Conservation (phyloP, 2,329 filamentous ascomycete species). For the Sporothrix humicola region DNA sequence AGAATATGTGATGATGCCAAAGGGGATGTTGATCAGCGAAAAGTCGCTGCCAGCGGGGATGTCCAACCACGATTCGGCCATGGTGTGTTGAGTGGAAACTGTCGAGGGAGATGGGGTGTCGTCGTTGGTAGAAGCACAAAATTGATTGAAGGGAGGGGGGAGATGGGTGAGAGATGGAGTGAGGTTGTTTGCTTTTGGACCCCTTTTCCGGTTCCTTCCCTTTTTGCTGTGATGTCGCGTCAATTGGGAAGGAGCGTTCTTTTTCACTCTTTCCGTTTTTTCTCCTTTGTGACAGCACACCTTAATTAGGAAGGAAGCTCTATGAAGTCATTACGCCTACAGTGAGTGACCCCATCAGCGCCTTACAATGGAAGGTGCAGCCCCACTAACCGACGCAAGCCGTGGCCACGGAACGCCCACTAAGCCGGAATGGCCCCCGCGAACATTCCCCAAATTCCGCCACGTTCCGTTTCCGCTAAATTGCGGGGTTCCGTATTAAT, state of each 20-base stretch:
- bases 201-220: too few relatives aligned
- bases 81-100: neutral
- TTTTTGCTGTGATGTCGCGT: too few relatives aligned
- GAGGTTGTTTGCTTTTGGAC: too few relatives aligned
- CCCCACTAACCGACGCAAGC: conserved; percentile 14
- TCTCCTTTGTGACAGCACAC: too few relatives aligned
- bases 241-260: too few relatives aligned
- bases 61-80: conserved; percentile 28
- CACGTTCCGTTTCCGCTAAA: conserved; percentile 6
- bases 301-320: too few relatives aligned
- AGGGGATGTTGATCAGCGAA: conserved; percentile 33
- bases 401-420: neutral
- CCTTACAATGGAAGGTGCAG: too few relatives aligned
- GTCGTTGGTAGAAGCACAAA: neutral
- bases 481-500: conserved; percentile 3
- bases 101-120: neutral
- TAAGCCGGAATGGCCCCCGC: neutral
- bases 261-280: too few relatives aligned
- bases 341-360: too few relatives aligned
- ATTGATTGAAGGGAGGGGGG: too few relatives aligned
- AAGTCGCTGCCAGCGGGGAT: conserved; percentile 28
- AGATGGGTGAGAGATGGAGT: too few relatives aligned
- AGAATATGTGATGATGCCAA: conserved; percentile 29
- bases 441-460: neutral
- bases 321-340: too few relatives aligned